phyloP scores from a whole-genome alignment of 768 basidiomycete species.

The Mycena indigotica region DNA sequence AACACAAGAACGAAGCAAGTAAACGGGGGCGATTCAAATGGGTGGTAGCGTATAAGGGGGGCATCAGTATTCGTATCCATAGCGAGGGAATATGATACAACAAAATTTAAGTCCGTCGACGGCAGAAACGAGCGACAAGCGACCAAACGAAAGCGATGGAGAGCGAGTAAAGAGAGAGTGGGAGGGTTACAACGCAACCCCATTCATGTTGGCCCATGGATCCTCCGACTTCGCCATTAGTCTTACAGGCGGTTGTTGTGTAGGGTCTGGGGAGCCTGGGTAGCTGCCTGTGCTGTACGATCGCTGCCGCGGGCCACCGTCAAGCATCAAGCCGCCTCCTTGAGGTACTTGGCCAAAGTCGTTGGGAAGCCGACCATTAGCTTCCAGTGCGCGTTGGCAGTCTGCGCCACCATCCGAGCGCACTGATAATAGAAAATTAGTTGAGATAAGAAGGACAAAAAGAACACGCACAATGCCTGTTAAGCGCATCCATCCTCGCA shows the following conservation, averaged over 20 bases:
- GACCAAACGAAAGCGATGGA: background rate
- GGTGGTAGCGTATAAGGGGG: background rate
- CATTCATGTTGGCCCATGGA: constrained; percentile 23
- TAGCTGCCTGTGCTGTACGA: constrained; percentile 19
- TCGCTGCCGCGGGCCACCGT: constrained; percentile 1
- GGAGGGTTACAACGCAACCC: constrained; percentile 15
- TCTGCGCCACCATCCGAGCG: constrained; percentile 83
- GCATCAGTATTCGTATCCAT: background rate
- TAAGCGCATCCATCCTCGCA: constrained; percentile 92
- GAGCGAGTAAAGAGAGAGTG: no score
- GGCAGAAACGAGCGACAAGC: background rate
- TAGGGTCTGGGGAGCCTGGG: constrained; percentile 7
- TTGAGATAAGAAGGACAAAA: background rate
- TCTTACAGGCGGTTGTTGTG: background rate
- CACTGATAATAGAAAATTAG: constrained; percentile 41
- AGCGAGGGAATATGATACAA: background rate
- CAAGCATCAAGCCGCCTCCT: constrained; percentile 16
- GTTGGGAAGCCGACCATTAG: constrained; percentile 21
- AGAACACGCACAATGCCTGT: constrained; percentile 77
- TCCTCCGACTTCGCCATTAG: constrained; percentile 17
- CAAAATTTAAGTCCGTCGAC: background rate
- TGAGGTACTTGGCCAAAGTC: constrained; percentile 79
- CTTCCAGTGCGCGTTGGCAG: constrained; percentile 52
- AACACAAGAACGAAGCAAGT: background rate
- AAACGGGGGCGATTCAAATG: background rate